Evolutionary conservation across 2,329 filamentous ascomycete genomes (phyloP), one percentile per base, ranked within the genome.

Genomic region (Pseudogymnoascus sp.): DNA sequence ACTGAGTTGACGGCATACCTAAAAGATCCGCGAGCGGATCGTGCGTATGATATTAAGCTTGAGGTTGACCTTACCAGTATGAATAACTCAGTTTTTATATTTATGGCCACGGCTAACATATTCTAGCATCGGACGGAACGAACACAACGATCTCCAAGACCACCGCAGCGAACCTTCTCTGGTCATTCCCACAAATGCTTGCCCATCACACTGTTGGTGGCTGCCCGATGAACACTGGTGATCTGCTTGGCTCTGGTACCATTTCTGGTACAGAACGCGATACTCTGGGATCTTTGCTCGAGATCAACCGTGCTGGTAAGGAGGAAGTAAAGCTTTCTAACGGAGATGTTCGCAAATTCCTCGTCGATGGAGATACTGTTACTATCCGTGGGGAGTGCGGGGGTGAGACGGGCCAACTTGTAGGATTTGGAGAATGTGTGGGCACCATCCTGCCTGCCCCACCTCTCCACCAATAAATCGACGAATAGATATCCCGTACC

Each of bases 141-240:
- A 75, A 80, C 0, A 85, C 82, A 0, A 83, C 81, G 0, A 81
- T 92, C 54, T 78, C 81, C 1, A 79, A 75, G 64, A 87, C 80
- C 63, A 87, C 80, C 62, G 82, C 85, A 8, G 82, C 79, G 65
- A 82, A 92, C 68, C 77, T 93, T 9, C 78, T 93, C n/a, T 93
- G 86, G 80, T 92, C 88, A 0, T 93, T 92, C 74, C 83, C 87
- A 4, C 89, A 93, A 72, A 92, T 92, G 88, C 78, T 93, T 39
- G 83, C 89, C 1, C 89, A 93, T 71, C 89, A 93, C 71, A 85
- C 86, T 1, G 81, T 90, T 54, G 88, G 86, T 1, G 89, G 89
- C 5, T 94, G 89, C 72, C 84, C 86, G 3, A 80, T 94, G 78
- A 81, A 84, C 54, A 81, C 86, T 0, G 89, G 89, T 35, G 89